Evolutionary conservation across 805 yeast genomes (phyloP).

Genomic region (Cyberlindnera meyerae): DNA sequence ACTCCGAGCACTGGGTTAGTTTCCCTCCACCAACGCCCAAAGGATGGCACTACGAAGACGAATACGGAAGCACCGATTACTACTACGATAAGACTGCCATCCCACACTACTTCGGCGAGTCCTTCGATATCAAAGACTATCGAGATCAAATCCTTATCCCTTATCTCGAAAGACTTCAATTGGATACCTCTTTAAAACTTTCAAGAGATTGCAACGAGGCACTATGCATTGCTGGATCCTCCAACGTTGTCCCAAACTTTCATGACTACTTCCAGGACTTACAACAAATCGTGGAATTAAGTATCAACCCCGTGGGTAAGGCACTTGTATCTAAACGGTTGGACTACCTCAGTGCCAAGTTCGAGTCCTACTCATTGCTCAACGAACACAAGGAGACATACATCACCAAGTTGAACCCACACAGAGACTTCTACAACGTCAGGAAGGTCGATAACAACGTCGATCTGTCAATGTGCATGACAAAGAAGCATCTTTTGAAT

Average conservation of each 20-base stretch:
- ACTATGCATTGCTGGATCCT: slow-evolving; percentile 12
- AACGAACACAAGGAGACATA: slow-evolving; percentile 43
- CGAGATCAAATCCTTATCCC: no score
- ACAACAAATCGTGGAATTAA: slow-evolving; percentile 19
- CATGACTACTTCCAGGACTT: slow-evolving; percentile 30
- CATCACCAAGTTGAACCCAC: slow-evolving; percentile 89
- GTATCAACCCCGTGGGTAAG: slow-evolving; percentile 11
- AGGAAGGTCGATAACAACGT: slow-evolving; percentile 70
- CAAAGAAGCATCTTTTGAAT: slow-evolving; percentile 72
- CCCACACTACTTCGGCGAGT: slow-evolving; percentile 34
- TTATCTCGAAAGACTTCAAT: no score
- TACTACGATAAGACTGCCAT: slow-evolving; percentile 19
- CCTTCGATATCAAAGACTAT: slow-evolving; percentile 29
- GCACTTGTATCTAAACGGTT: slow-evolving; percentile 25
- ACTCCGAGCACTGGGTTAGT: slow-evolving; percentile 59
- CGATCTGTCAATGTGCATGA: slow-evolving; percentile 97
- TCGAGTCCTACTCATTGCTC: slow-evolving; percentile 31
- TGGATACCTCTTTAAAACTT: slow-evolving; percentile 1
- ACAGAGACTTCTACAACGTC: slow-evolving; percentile 91
- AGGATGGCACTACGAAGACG: slow-evolving; percentile 36
- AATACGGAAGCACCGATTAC: slow-evolving; percentile 24
- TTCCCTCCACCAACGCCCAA: slow-evolving; percentile 70
- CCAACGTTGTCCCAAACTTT: slow-evolving; percentile 25
- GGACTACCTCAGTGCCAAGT: slow-evolving; percentile 30
- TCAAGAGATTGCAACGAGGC: background rate